Base-by-base conservation (phyloP, 2,329 filamentous ascomycete species). In the Diaporthe sp. region DNA sequence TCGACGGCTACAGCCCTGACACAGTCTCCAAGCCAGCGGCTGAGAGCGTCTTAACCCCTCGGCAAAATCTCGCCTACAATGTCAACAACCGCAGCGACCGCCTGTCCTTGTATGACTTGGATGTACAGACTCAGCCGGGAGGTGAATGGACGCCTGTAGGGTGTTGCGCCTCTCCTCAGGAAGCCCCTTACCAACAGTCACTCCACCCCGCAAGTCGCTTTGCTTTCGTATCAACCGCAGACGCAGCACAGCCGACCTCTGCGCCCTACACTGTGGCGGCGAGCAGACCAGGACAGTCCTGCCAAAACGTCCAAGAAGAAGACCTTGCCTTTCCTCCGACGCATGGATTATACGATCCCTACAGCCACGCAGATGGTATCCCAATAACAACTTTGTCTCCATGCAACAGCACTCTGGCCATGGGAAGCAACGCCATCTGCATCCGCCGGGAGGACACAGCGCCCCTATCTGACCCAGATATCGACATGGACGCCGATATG, bases 331-430 rank as follows among this genome's bases (percentile, higher is more conserved):
- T 51, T 25, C 9, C 35, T 44, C 17, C 63, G 15, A 12, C n/a
- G 10, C 30, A 42, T 27, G 25, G 44, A 25, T 9, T 42, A 12
- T 65, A 63, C 50, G 47, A 35, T 35, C 53, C 63, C 37, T 50
- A 17, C 12, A 27, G 15, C 32, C 19, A 22, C 25, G 17, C 61
- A 13, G 53, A 56, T 27, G 55, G 25, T 25, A 35, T 55, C 2
- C 56, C 73, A 4, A 25, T 42, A 8, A 58, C 70, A 3, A 58
- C 44, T 15, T 35, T 73, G 37, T 69, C 73, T 42, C 63, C 73
- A 9, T 73, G 72, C 73, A 75, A 47, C 35, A 65, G 17, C 3
- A 72, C 63, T 58, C 50, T 73, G 15, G 50, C 44, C 17, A n/a
- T 71, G 39, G 37, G 39, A 59, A n/a, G 30, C 58, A 44, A 58